A percentile compares a stretch with the other conserved stretches of the same genome.
Evolutionary conservation across 345 rosid species (phyloP).

Genomic region (Salix viminalis): DNA sequence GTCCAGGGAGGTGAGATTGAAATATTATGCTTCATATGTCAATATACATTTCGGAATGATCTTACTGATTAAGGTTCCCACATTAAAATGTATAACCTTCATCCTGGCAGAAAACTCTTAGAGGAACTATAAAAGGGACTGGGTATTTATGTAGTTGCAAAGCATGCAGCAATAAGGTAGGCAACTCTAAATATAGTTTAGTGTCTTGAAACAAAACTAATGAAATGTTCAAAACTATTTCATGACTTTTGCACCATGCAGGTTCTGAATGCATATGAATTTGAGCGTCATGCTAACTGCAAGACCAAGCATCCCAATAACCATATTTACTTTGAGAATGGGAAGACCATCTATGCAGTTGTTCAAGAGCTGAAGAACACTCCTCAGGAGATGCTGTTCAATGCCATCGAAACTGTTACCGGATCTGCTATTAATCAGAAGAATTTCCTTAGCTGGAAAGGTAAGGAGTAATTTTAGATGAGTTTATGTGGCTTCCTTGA

Average conservation of each 20-base stretch:
- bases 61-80: background rate
- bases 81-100: background rate
- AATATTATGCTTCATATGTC: background rate
- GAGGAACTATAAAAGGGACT: conserved; percentile 75
- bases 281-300: conserved; percentile 87
- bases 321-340: conserved; percentile 91
- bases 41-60: background rate
- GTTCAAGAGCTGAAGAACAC: conserved; percentile 85
- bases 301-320: conserved; percentile 96
- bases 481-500: background rate
- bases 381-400: conserved; percentile 63
- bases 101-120: conserved; percentile 52
- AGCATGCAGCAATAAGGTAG: conserved; percentile 71
- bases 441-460: conserved; percentile 87
- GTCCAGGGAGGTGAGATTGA: conserved; percentile 66
- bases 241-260: conserved; percentile 13
- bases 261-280: conserved; percentile 84
- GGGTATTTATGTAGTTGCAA: conserved; percentile 92
- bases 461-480: conserved; percentile 25
- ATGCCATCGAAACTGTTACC: conserved; percentile 64
- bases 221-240: background rate
- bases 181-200: conserved; percentile 5
- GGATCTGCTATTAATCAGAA: conserved; percentile 86
- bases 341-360: conserved; percentile 90
- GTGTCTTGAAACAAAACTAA: conserved; percentile 1